Conservation (phyloP, 192 early-diverging fungal species). For the Bifiguratus adelaidae region DNA sequence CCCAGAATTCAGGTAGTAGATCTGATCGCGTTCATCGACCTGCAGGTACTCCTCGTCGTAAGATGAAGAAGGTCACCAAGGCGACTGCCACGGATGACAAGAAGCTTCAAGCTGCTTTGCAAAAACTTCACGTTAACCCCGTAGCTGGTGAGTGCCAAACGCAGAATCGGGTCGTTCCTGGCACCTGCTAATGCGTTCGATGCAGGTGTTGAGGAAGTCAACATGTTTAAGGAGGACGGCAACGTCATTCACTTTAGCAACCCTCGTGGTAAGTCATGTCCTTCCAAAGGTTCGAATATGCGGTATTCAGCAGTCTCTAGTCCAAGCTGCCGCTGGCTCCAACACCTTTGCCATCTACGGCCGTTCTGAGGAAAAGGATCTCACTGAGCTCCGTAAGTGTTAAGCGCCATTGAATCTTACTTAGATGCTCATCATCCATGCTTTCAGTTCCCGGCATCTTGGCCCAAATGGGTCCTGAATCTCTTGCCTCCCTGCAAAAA, state of each 20-base stretch:
- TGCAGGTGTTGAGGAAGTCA: conserved; percentile 86
- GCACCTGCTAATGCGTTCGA: too few species aligned
- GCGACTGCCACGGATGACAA: conserved; percentile 71
- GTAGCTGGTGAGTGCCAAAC: too few species aligned
- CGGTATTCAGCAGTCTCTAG: conserved; percentile 12
- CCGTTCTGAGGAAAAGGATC: conserved; percentile 65
- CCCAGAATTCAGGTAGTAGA: too few species aligned
- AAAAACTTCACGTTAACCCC: conserved; percentile 84
- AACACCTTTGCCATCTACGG: conserved; percentile 97
- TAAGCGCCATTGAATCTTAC: not conserved
- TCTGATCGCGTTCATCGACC: too few species aligned
- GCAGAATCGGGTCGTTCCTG: too few species aligned
- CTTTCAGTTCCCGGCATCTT: conserved; percentile 57
- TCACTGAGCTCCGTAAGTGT: conserved; percentile 59
- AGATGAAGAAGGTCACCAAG: conserved; percentile 62
- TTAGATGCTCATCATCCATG: not conserved
- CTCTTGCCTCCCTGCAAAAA: conserved; percentile 76
- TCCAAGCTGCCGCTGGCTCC: conserved; percentile 69
- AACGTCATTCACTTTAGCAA: conserved; percentile 83
- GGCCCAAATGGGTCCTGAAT: conserved; percentile 81
- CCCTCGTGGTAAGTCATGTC: conserved; percentile 76
- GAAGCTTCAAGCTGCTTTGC: conserved; percentile 83
- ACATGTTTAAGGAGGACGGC: conserved; percentile 96
- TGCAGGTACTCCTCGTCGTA: conserved; percentile 93
- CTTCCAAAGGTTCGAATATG: not conserved